Evolutionary conservation across 169 alveolate genomes (phyloP), one percentile per base, ranked within the genome.

Genomic region (Cryptosporidium sp.): DNA sequence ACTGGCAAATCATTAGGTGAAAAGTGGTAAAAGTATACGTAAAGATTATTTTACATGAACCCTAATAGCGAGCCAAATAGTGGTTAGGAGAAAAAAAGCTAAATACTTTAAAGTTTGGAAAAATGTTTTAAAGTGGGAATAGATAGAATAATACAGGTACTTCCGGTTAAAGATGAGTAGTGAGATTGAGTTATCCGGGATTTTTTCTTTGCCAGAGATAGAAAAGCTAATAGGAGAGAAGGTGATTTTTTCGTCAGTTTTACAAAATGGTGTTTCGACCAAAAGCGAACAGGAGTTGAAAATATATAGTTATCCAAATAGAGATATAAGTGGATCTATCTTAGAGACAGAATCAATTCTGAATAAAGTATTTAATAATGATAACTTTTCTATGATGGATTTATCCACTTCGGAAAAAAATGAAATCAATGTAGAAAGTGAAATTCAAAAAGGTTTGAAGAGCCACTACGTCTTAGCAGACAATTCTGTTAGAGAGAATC

Each of bases 371-470:
- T 73, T 73, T 35, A 52, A 73, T 55, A 73, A n/a, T n/a, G 70
- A 73, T 52, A 73, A 58, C 45, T 73, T 73, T 73, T 73, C 70
- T 33, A 37, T 73, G 52, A 39, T 35, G 18, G 86, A 73, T 16
- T 16, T 71, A 39, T 59, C 43, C 29, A 37, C 62, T 23, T 37
- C 74, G 9, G 89, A 80, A 26, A 18, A 39, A 3, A 52, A 80
- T 29, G 48, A 31, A 8, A 48, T 23, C 10, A 51, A 21, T 21
- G 14, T 18, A n/a, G 3, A 1, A 23, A 16, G 4, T 7, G 71
- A 33, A 7, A 10, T n/a, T 26, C 51, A 65, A 21, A 39, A 31
- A 26, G 39, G 9, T 26, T 39, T 37, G 6, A 55, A 51, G 18
- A 41, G 41, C 35, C 23, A 73, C 3, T 14, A 7, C 55, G 33